phyloP scores from a whole-genome alignment of 2,329 filamentous ascomycete genomes.

The Colletotrichum tropicale region DNA sequence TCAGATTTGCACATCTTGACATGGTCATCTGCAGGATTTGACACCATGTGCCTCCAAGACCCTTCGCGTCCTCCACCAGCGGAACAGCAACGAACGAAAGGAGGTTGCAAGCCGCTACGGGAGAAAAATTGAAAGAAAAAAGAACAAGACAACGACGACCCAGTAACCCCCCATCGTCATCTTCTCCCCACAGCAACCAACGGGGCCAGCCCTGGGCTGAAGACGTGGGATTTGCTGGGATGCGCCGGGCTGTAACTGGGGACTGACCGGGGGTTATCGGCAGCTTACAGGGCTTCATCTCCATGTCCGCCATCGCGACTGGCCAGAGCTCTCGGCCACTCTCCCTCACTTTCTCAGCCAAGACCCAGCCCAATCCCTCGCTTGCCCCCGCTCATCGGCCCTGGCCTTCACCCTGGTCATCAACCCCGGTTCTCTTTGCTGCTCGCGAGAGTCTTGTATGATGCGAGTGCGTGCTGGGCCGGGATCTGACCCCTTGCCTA shows the following conservation, averaged over 20 bases:
- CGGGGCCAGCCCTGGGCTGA: constrained; percentile 18
- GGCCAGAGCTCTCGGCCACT: constrained; percentile 17
- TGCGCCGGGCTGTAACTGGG: constrained; percentile 3
- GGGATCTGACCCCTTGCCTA: not conserved
- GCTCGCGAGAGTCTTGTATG: not conserved
- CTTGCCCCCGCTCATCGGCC: constrained; percentile 15
- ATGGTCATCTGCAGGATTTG: not conserved
- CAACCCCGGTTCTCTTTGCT: not conserved
- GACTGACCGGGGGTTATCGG: not conserved
- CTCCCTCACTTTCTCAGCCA: constrained; percentile 9
- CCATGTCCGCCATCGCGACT: constrained; percentile 16
- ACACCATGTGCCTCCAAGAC: not conserved
- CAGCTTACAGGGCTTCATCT: constrained; percentile 15
- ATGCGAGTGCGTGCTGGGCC: constrained; percentile 8
- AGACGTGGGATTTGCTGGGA: constrained; percentile 18
- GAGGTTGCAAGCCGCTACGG: not conserved
- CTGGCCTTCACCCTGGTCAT: not conserved
- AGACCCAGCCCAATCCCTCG: constrained; percentile 9
- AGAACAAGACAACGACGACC: not conserved
- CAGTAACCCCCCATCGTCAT: constrained; percentile 19
- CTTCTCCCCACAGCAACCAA: constrained; percentile 21
- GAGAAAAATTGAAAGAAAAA: not conserved
- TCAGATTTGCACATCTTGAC: not conserved
- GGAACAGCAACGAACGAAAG: constrained; percentile 9
- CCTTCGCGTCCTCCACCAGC: not conserved